phyloP scores from a whole-genome alignment of 257 asterid genomes.

The Solanum medicagineum region DNA sequence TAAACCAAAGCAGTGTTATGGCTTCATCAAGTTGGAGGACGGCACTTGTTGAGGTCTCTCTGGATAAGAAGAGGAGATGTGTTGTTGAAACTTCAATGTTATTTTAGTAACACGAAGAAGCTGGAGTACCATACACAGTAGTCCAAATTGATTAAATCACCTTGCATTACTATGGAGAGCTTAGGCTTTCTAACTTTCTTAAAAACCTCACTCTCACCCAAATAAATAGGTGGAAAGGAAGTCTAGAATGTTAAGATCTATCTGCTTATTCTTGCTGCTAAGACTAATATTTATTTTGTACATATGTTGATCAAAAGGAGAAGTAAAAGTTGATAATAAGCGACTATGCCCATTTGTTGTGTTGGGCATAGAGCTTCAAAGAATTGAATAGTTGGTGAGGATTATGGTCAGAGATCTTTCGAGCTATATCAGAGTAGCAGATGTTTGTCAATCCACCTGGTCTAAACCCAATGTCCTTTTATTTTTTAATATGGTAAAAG shows the following conservation, averaged over 20 bases:
- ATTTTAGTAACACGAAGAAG: neutral
- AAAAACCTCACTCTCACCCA: neutral
- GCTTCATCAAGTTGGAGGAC: neutral
- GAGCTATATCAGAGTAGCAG: neutral
- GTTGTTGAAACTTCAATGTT: neutral
- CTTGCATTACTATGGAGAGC: neutral
- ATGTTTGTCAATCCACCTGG: neutral
- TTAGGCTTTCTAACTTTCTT: neutral
- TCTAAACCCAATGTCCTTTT: neutral
- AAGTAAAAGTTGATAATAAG: neutral
- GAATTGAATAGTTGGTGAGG: neutral
- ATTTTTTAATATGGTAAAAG: neutral
- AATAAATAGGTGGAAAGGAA: neutral
- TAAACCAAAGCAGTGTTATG: neutral
- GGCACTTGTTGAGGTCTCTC: neutral
- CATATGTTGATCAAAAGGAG: neutral
- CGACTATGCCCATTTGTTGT: neutral
- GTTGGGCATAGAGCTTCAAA: neutral
- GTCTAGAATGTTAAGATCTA: neutral
- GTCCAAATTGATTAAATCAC: neutral
- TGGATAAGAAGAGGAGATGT: neutral
- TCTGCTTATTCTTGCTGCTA: neutral
- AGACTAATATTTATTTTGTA: neutral
- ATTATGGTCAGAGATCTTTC: neutral
- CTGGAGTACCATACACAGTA: neutral